Percentiles rank a stretch among this genome's conserved stretches.
Evolutionary conservation across 2,329 filamentous ascomycete genomes (phyloP).

Genomic region (Mariannaea elegans): DNA sequence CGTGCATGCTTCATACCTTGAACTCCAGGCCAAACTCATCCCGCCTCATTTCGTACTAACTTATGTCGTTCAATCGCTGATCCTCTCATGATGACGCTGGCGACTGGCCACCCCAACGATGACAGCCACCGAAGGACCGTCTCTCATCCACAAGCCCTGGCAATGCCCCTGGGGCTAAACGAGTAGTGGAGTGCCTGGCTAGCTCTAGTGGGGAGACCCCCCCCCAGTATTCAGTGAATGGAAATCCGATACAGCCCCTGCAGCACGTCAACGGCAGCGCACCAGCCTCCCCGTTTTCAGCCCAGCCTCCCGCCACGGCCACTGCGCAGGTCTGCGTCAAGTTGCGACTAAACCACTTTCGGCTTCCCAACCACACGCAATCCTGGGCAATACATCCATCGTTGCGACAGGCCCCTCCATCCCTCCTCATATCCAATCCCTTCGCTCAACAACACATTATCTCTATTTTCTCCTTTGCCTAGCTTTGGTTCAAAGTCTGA

Average conservation of each 20-base stretch:
- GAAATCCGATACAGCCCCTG: slow-evolving; percentile 35
- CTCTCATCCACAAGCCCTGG: slow-evolving; percentile 8
- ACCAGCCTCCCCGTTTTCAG: slow-evolving; percentile 47
- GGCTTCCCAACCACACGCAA: slow-evolving; percentile 43
- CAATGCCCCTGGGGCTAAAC: slow-evolving; percentile 17
- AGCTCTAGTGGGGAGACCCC: slow-evolving; percentile 8
- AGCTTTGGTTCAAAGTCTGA: slow-evolving; percentile 13
- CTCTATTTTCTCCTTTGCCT: slow-evolving; percentile 2
- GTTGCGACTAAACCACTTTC: slow-evolving; percentile 34
- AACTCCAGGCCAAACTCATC: neutral
- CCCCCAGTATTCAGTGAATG: slow-evolving; percentile 6
- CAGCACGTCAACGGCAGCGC: slow-evolving; percentile 33
- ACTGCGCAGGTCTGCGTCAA: slow-evolving; percentile 19
- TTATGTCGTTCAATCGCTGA: neutral
- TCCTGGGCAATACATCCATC: slow-evolving; percentile 36
- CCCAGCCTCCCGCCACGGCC: slow-evolving; percentile 40
- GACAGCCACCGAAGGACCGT: slow-evolving; percentile 13
- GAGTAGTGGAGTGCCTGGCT: slow-evolving; percentile 7
- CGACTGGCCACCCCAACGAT: slow-evolving; percentile 12
- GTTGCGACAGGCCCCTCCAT: slow-evolving; percentile 31
- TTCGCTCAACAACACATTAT: slow-evolving; percentile 24
- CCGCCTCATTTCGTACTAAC: neutral
- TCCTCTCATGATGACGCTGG: slow-evolving; percentile 9
- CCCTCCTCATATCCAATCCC: slow-evolving; percentile 25
- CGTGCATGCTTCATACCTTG: neutral